Conservation (phyloP, 2,329 filamentous ascomycete species). For the Ceratocystis destructans region DNA sequence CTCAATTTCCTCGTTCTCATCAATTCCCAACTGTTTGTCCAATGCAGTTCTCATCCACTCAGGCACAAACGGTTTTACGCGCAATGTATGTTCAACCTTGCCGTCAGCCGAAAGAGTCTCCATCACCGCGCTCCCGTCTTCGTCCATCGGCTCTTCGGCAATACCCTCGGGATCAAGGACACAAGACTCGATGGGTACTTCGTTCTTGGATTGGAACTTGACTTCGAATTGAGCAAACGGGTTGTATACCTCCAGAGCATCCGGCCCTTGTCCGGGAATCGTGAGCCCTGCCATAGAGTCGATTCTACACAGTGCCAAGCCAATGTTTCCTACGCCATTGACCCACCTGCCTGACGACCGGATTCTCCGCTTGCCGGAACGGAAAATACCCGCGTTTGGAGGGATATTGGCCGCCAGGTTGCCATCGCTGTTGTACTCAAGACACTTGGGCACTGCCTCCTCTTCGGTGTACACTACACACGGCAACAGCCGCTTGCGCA, state of each 20-base stretch:
- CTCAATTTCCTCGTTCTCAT: not conserved
- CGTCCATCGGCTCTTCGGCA: not conserved
- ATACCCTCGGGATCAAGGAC: not conserved
- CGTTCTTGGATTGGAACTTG: constrained; percentile 24
- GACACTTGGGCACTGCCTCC: constrained; percentile 25
- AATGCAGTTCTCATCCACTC: constrained; percentile 49
- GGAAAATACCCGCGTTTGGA: constrained; percentile 36
- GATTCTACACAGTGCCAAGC: constrained; percentile 71
- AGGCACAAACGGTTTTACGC: constrained; percentile 68
- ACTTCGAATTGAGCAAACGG: constrained; percentile 50
- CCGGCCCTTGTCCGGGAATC: constrained; percentile 49
- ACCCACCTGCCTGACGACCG: constrained; percentile 67
- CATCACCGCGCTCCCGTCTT: constrained; percentile 18
- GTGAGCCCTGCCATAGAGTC: constrained; percentile 78
- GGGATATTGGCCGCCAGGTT: constrained; percentile 30
- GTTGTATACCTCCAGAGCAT: constrained; percentile 45
- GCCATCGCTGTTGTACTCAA: constrained; percentile 35
- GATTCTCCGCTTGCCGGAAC: constrained; percentile 38
- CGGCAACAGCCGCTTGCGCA: constrained; percentile 78
- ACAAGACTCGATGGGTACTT: not conserved
- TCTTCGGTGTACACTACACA: constrained; percentile 51
- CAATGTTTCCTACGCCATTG: constrained; percentile 66
- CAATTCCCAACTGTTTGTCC: constrained; percentile 19
- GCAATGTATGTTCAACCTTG: constrained; percentile 29
- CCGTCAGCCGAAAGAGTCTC: constrained; percentile 18